Conservation (phyloP, 2,329 filamentous ascomycete genomes). For the Cladosporium halotolerans region DNA sequence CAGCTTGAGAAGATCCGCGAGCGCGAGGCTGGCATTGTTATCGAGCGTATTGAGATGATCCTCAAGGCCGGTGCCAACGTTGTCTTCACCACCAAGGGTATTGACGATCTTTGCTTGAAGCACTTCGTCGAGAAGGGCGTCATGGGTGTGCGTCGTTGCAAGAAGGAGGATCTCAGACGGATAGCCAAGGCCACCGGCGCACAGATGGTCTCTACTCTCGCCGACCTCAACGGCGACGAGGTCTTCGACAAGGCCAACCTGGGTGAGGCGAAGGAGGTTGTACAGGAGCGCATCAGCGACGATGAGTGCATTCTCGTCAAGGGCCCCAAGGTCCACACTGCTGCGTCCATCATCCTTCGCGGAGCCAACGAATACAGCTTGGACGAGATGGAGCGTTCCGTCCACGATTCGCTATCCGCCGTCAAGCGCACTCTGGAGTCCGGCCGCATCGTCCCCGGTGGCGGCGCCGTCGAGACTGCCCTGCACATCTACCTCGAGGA, state of each 20-base stretch:
- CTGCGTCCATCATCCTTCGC: constrained; percentile 90
- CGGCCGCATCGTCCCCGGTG: constrained; percentile 91
- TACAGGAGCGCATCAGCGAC: constrained; percentile 97
- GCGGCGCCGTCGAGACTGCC: constrained; percentile 95
- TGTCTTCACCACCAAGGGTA: constrained; percentile 93
- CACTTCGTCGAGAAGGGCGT: constrained; percentile 89
- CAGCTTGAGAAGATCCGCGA: constrained; percentile 96
- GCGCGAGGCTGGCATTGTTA: constrained; percentile 84
- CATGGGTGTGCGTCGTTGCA: constrained; percentile 93
- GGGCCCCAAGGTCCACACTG: constrained; percentile 89
- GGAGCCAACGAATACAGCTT: constrained; percentile 94
- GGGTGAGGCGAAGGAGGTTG: constrained; percentile 87
- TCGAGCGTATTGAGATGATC: constrained; percentile 94
- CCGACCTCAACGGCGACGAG: constrained; percentile 95
- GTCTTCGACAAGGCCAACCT: constrained; percentile 87
- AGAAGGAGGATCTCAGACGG: constrained; percentile 94
- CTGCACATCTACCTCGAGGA: constrained; percentile 99
- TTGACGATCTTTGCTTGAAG: constrained; percentile 93
- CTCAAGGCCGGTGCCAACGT: constrained; percentile 96
- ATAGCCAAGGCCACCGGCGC: constrained; percentile 96
- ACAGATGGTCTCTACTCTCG: constrained; percentile 85
- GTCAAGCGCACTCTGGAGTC: constrained; percentile 97
- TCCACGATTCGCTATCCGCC: constrained; percentile 93
- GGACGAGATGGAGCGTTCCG: constrained; percentile 98
- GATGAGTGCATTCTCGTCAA: constrained; percentile 97